A percentile compares a stretch with the other conserved stretches of the same genome.
These are phyloP conservation scores for Pseudocercospora fuligena DNA, from an alignment of 2,329 filamentous ascomycete genomes.

Conservation along the genomic window DNA sequence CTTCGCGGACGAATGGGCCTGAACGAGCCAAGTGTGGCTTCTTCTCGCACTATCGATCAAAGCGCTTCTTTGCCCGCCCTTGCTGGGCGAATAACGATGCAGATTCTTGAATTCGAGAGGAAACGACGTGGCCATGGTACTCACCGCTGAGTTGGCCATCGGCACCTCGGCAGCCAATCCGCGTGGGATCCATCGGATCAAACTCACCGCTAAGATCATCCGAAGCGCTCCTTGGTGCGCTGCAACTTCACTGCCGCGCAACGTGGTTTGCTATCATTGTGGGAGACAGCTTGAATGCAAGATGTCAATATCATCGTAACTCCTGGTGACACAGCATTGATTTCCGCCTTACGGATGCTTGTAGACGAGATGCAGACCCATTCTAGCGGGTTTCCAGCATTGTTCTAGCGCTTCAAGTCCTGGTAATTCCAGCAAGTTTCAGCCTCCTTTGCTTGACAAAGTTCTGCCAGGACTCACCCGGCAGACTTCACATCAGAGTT, in stretches of 20 bases:
- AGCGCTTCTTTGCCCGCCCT: not conserved
- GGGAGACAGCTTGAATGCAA: not conserved
- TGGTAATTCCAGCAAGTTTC: conserved; percentile 12
- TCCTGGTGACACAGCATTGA: not conserved
- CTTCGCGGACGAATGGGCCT: too few relatives aligned
- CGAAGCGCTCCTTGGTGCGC: not conserved
- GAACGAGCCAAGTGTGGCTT: not conserved
- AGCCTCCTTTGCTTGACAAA: conserved; percentile 11
- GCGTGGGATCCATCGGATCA: not conserved
- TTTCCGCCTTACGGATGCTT: not conserved
- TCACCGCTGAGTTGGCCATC: conserved; percentile 3
- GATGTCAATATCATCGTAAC: not conserved
- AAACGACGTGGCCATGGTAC: not conserved
- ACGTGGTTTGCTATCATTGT: not conserved
- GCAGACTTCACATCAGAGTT: conserved; percentile 5
- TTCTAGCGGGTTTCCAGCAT: conserved; percentile 12
- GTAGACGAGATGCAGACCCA: conserved; percentile 10
- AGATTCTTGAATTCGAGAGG: not conserved
- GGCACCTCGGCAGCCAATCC: conserved; percentile 8
- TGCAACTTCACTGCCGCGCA: not conserved
- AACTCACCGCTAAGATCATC: conserved; percentile 5
- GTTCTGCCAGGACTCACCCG: conserved; percentile 5
- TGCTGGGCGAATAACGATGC: not conserved
- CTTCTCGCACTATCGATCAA: not conserved
- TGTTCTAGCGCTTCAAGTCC: conserved; percentile 11